Conservation (phyloP, 257 asterid genomes). For the Leptodermis oblonga region DNA sequence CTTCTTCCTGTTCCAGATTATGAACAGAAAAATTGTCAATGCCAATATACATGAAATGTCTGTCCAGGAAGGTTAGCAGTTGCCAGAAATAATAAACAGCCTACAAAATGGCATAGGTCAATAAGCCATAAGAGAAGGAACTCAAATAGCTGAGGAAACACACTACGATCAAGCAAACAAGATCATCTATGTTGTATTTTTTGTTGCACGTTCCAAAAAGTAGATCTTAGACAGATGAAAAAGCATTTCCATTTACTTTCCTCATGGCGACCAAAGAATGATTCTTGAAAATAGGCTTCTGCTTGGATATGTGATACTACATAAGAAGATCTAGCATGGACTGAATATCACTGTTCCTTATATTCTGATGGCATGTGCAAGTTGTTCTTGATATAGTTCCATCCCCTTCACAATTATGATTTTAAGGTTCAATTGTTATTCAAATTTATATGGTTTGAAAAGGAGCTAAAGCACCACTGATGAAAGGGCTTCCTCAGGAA, state of each 20-base stretch:
- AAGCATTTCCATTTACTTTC: not conserved
- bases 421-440: too few relatives aligned
- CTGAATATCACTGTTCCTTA: not conserved
- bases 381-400: not conserved
- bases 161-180: not conserved
- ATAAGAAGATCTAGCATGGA: not conserved
- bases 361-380: not conserved
- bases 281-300: not conserved
- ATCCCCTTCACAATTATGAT: too few relatives aligned
- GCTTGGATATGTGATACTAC: not conserved
- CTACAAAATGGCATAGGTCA: not conserved
- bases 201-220: not conserved
- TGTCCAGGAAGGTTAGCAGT: not conserved
- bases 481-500: too few relatives aligned
- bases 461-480: too few relatives aligned
- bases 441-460: too few relatives aligned
- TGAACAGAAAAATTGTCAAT: not conserved
- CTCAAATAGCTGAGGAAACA: not conserved
- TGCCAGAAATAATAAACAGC: not conserved
- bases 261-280: not conserved
- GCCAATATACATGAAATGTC: not conserved
- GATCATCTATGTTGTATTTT: not conserved
- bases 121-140: not conserved
- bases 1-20: conserved; percentile 62
- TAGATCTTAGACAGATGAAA: not conserved